Percentiles rank a stretch among this genome's conserved stretches.
These are phyloP conservation scores for Eucalyptus victrix DNA, from an alignment of 345 rosid species.

Conservation along the genomic window DNA sequence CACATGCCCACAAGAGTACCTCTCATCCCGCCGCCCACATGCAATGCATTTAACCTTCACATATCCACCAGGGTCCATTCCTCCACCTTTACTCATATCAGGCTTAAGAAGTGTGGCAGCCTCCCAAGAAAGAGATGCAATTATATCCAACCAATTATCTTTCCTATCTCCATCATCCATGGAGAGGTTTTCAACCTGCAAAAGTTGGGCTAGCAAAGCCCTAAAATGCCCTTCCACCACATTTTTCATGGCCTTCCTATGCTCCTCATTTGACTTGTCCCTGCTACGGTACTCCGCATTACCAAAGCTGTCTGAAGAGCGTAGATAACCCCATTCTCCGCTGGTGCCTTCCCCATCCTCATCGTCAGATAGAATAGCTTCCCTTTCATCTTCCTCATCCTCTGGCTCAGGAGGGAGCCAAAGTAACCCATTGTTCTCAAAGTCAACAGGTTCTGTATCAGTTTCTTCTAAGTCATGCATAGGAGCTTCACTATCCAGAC, in stretches of 20 bases:
- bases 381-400: conserved; percentile 91
- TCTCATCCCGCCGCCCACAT: conserved; percentile 68
- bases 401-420: conserved; percentile 96
- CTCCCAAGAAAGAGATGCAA: conserved; percentile 89
- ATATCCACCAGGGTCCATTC: conserved; percentile 98
- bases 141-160: conserved; percentile 85
- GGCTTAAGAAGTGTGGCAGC: conserved; percentile 91
- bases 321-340: conserved; percentile 80
- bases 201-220: conserved; percentile 83
- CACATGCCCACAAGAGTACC: conserved; percentile 29
- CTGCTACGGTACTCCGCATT: conserved; percentile 57
- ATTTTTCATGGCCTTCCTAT: conserved; percentile 74
- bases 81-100: conserved; percentile 87
- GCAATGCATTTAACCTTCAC: conserved; percentile 96
- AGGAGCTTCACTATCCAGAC: conserved; percentile 37
- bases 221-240: conserved; percentile 95
- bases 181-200: conserved; percentile 80
- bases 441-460: conserved; percentile 66
- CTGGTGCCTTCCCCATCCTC: conserved; percentile 58
- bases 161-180: conserved; percentile 52
- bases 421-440: conserved; percentile 71
- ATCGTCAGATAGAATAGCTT: conserved; percentile 62
- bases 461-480: conserved; percentile 29
- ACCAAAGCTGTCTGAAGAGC: conserved; percentile 58
- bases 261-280: conserved; percentile 67